phyloP scores from a whole-genome alignment of 2,329 filamentous ascomycete genomes.

The Aspergillus sp. region DNA sequence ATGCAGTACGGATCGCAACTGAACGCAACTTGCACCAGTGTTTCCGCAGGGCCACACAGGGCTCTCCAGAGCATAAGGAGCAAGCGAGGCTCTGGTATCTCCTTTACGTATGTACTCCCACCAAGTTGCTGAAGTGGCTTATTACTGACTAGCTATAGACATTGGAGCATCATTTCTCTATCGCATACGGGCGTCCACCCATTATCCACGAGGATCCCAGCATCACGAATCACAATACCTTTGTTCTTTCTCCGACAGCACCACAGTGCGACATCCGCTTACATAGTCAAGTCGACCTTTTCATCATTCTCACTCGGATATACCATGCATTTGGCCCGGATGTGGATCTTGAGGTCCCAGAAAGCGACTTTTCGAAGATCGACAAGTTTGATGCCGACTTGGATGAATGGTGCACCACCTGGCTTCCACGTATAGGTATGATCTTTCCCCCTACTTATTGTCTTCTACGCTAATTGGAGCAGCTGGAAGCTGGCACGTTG shows the following conservation, averaged over 20 bases:
- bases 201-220: constrained; percentile 37
- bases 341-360: constrained; percentile 36
- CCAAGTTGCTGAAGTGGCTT: too few species aligned
- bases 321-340: constrained; percentile 40
- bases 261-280: constrained; percentile 31
- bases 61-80: constrained; percentile 31
- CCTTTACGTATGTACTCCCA: constrained; percentile 31
- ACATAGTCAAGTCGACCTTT: constrained; percentile 39
- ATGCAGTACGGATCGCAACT: constrained; percentile 38
- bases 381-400: constrained; percentile 35
- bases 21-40: constrained; percentile 39
- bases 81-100: constrained; percentile 36
- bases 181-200: constrained; percentile 38
- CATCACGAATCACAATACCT: constrained; percentile 31
- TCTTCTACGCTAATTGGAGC: not conserved
- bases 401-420: constrained; percentile 31
- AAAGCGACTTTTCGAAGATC: constrained; percentile 34
- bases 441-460: not conserved
- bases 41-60: constrained; percentile 34
- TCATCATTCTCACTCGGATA: constrained; percentile 39
- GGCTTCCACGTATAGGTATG: constrained; percentile 31
- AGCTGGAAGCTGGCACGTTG: constrained; percentile 43
- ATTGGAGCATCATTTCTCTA: constrained; percentile 39
- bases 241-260: constrained; percentile 23
- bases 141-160: constrained; percentile 21